Evolutionary conservation across 1,139 yeast genomes (phyloP).

Genomic region (Magnusiomyces ingens): DNA sequence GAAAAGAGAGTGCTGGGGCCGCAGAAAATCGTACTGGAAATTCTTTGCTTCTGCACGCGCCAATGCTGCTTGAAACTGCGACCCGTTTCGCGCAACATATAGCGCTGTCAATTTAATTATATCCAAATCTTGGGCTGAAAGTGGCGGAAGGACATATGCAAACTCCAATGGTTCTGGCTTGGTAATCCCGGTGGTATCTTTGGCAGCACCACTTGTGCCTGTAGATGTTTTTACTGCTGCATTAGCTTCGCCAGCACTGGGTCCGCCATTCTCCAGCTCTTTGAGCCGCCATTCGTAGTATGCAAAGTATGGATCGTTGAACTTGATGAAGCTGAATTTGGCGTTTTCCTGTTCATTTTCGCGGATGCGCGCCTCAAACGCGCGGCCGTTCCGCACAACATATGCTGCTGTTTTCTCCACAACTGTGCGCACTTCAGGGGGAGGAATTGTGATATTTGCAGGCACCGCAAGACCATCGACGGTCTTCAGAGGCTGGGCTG

Average conservation of each 20-base stretch:
- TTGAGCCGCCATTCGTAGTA: slow-evolving; percentile 46
- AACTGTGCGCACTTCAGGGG: slow-evolving; percentile 45
- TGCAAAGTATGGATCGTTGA: slow-evolving; percentile 47
- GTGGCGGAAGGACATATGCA: slow-evolving; percentile 44
- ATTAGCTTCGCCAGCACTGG: slow-evolving; percentile 10
- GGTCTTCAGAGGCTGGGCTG: not conserved
- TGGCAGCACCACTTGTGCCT: slow-evolving; percentile 9
- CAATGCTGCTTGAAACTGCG: slow-evolving; percentile 38
- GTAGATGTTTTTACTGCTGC: not conserved
- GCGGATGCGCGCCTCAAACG: slow-evolving; percentile 57
- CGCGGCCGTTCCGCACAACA: slow-evolving; percentile 58
- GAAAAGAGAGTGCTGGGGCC: slow-evolving; percentile 55
- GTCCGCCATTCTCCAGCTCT: slow-evolving; percentile 27
- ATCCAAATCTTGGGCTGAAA: slow-evolving; percentile 60
- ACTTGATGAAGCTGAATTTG: slow-evolving; percentile 58
- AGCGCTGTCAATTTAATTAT: slow-evolving; percentile 68
- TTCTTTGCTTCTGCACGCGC: slow-evolving; percentile 39
- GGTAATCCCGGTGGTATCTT: slow-evolving; percentile 19
- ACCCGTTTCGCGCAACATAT: slow-evolving; percentile 53
- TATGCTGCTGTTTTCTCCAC: slow-evolving; percentile 70
- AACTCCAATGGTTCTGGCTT: slow-evolving; percentile 43
- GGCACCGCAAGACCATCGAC: slow-evolving; percentile 29
- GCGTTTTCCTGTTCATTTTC: slow-evolving; percentile 41
- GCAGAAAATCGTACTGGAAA: slow-evolving; percentile 64
- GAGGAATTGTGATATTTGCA: slow-evolving; percentile 47